A percentile compares a stretch with the other conserved stretches of the same genome.
phyloP scores from a whole-genome alignment of 306 rosid genomes.

The Begonia loranthoides region DNA sequence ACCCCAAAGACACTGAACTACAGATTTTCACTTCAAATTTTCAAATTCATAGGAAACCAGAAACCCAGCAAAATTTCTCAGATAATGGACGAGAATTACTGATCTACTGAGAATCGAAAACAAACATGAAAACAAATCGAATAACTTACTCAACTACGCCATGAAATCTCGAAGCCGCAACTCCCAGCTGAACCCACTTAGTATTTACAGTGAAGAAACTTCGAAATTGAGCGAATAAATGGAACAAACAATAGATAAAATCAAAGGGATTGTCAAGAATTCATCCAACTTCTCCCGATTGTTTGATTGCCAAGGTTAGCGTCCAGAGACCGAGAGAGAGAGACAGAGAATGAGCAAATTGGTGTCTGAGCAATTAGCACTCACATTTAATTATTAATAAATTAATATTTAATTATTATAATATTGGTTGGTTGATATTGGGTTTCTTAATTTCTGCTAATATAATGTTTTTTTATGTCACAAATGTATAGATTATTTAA shows the following conservation, averaged over 20 bases:
- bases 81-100: background rate
- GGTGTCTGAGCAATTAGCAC: conserved; percentile 5
- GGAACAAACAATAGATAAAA: conserved; percentile 17
- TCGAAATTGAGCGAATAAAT: conserved; percentile 12
- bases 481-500: background rate
- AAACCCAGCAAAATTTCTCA: conserved; percentile 1
- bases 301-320: conserved; percentile 53
- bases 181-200: conserved; percentile 36
- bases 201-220: conserved; percentile 14
- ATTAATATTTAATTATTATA: background rate
- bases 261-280: conserved; percentile 28
- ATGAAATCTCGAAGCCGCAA: conserved; percentile 23
- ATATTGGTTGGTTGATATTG: background rate
- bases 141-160: conserved; percentile 1
- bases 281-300: conserved; percentile 29
- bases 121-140: background rate
- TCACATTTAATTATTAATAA: background rate
- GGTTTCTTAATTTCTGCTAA: conserved; percentile 1
- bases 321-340: conserved; percentile 9
- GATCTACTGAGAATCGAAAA: conserved; percentile 8
- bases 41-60: conserved; percentile 2
- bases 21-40: conserved; percentile 1
- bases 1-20: background rate
- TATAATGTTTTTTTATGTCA: background rate
- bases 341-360: conserved; percentile 6